Conservation (phyloP, 2,329 filamentous ascomycete species). For the Rhynchosporium agropyri region DNA sequence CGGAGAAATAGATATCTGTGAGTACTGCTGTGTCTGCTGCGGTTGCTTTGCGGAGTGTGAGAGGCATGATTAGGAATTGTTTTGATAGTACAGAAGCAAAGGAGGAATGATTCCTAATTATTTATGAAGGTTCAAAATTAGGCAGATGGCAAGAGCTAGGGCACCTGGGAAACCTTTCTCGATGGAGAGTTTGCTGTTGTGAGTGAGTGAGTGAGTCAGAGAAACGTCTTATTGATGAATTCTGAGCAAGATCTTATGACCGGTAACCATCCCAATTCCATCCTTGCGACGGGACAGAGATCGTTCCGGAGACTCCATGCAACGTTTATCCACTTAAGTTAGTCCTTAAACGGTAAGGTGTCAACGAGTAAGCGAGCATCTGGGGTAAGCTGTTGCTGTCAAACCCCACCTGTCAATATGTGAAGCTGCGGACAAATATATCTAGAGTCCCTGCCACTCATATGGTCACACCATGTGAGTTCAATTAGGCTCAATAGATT, state of each 20-base stretch:
- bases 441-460: slow-evolving; percentile 19
- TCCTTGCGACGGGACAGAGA: no score
- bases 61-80: slow-evolving; percentile 28
- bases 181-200: not conserved
- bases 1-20: slow-evolving; percentile 49
- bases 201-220: not conserved
- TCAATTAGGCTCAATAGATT: slow-evolving; percentile 25
- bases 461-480: slow-evolving; percentile 4
- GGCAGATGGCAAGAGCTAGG: not conserved
- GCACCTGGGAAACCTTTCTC: not conserved
- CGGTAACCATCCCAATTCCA: no score
- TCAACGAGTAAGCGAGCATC: not conserved
- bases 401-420: not conserved
- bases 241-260: not conserved
- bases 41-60: slow-evolving; percentile 46
- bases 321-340: not conserved
- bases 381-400: slow-evolving; percentile 6
- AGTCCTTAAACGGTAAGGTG: not conserved
- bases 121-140: not conserved
- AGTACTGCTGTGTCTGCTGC: slow-evolving; percentile 47
- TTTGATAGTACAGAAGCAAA: slow-evolving; percentile 2
- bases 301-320: slow-evolving; percentile 7
- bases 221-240: no score
- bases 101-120: not conserved
- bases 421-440: slow-evolving; percentile 23